Evolutionary conservation across 345 rosid species (phyloP).

Genomic region (Aegle marmelos): DNA sequence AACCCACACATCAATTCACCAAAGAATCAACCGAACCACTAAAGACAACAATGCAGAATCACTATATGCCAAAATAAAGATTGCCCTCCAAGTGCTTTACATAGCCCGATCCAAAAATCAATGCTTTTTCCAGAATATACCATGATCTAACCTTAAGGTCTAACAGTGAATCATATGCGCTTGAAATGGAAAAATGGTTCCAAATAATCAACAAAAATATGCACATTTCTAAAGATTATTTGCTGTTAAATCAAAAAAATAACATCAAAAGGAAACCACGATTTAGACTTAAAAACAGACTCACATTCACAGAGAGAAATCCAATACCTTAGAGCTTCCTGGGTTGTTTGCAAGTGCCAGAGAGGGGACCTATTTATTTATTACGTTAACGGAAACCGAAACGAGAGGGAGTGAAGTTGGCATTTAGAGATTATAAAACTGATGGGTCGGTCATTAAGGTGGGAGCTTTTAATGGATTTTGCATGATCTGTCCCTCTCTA

Average conservation of each 20-base stretch:
- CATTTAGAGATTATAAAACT: background rate
- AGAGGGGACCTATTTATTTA: background rate
- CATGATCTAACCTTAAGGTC: background rate
- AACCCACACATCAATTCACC: too few relatives aligned
- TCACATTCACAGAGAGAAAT: background rate
- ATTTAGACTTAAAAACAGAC: background rate
- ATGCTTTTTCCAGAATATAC: background rate
- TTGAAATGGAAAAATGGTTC: background rate
- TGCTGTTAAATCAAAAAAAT: background rate
- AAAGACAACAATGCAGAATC: background rate
- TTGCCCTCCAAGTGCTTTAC: background rate
- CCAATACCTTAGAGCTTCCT: slow-evolving; percentile 6
- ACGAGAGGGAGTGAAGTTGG: background rate
- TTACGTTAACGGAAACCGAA: background rate
- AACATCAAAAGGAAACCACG: background rate
- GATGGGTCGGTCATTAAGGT: background rate
- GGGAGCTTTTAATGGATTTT: background rate
- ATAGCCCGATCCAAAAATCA: background rate
- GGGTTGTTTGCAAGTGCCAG: background rate
- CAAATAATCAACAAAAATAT: background rate
- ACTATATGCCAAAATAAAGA: background rate
- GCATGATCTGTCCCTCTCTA: background rate
- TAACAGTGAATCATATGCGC: background rate
- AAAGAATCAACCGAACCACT: background rate
- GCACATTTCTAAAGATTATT: background rate